phyloP scores from a whole-genome alignment of 306 rosid genomes.

The Rosa chinensis region DNA sequence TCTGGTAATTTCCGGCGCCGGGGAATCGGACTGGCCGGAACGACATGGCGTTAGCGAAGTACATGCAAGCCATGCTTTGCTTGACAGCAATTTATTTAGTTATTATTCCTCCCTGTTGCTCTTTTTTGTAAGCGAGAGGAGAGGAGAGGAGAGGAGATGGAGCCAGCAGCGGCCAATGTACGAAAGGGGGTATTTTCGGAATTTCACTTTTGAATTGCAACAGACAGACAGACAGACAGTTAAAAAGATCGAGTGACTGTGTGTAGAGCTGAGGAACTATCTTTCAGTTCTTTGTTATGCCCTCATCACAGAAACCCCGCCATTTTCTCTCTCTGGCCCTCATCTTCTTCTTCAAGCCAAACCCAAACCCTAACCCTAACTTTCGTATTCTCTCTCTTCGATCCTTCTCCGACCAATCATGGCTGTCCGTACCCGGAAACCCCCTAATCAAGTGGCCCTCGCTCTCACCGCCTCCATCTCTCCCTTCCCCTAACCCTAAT shows the following conservation, averaged over 20 bases:
- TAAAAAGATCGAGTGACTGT: no score
- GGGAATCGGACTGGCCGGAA: conserved; percentile 28
- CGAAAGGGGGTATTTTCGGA: neutral
- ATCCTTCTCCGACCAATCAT: conserved; percentile 39
- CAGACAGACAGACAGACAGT: neutral
- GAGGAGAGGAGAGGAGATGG: no score
- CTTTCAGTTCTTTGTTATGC: neutral
- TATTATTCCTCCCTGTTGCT: no score
- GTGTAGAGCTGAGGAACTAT: no score
- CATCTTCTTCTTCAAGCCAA: conserved; percentile 14
- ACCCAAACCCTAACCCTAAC: conserved; percentile 24
- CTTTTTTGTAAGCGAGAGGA: no score
- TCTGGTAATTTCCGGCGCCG: conserved; percentile 15
- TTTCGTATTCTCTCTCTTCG: conserved; percentile 21
- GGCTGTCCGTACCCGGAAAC: conserved; percentile 61
- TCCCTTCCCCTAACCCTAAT: conserved; percentile 18
- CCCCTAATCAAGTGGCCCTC: conserved; percentile 58
- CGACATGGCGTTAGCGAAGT: conserved; percentile 38
- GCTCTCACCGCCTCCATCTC: conserved; percentile 19
- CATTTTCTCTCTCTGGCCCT: conserved; percentile 17
- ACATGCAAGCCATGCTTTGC: conserved; percentile 46
- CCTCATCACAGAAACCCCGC: conserved; percentile 23
- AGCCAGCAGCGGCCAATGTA: no score
- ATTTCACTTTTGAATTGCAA: neutral
- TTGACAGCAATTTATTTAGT: no score